These are phyloP conservation scores for Lizonia empirigonia DNA, from an alignment of 2,329 filamentous ascomycete species.

Conservation along the genomic window DNA sequence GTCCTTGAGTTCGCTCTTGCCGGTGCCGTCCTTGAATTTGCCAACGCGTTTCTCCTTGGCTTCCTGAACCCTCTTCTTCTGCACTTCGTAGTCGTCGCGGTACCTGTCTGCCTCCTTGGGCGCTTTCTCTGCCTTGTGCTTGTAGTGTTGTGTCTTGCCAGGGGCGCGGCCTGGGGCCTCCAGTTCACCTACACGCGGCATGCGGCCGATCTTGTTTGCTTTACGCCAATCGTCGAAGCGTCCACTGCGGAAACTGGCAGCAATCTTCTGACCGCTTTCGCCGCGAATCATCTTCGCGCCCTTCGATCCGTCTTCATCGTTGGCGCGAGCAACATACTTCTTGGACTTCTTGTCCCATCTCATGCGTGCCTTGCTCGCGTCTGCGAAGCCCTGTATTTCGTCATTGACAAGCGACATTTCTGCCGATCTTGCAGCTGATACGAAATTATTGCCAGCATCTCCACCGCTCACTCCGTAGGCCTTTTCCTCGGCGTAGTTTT, in stretches of 20 bases:
- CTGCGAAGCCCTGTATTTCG: constrained; percentile 80
- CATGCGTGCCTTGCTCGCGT: constrained; percentile 75
- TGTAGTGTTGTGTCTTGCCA: constrained; percentile 57
- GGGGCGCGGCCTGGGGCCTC: constrained; percentile 57
- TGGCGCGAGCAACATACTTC: constrained; percentile 89
- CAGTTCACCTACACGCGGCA: constrained; percentile 82
- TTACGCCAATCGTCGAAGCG: constrained; percentile 93
- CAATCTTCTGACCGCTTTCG: constrained; percentile 94
- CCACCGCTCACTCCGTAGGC: constrained; percentile 93
- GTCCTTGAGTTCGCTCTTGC: constrained; percentile 78
- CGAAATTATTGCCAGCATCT: constrained; percentile 69
- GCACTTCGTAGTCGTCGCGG: constrained; percentile 85
- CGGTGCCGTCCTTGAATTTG: constrained; percentile 72
- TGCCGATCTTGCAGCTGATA: constrained; percentile 81
- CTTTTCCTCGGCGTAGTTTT: constrained; percentile 84
- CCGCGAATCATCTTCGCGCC: constrained; percentile 76
- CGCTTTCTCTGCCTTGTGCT: constrained; percentile 84
- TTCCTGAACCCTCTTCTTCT: constrained; percentile 87
- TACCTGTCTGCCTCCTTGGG: constrained; percentile 94
- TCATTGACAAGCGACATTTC: constrained; percentile 95
- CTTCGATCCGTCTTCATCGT: constrained; percentile 91
- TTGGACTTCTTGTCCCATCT: constrained; percentile 97
- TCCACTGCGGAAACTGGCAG: constrained; percentile 88
- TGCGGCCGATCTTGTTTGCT: constrained; percentile 76
- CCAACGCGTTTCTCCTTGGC: constrained; percentile 84